Evolutionary conservation across 176 grass and related monocot species (phyloP), one percentile per base, ranked within the genome.

Genomic region (Miscanthus lutarioriparius): DNA sequence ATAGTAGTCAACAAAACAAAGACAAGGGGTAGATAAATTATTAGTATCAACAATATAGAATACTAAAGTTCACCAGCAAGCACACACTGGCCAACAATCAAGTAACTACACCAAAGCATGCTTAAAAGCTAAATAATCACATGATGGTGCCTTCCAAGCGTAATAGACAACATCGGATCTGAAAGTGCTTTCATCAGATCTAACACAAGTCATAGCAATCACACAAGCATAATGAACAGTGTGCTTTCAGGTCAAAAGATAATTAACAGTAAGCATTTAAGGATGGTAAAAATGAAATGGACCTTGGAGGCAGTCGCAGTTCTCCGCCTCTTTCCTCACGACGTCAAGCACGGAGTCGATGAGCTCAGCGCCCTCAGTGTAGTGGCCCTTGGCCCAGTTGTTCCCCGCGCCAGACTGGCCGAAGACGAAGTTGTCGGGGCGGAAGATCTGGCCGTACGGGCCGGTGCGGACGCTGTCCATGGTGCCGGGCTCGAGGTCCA

Each of bases 291-390:
- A 68, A 78, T 22, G 72, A 81, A 81, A 87, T 75, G 15, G 10
- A 96, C 94, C 94, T 93, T 96, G 94, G 16, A 96, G 91, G 78
- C 94, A 96, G 78, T 96, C 94, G 47, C 94, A 96, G 85, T 96
- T 96, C 84, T 96, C 94, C 8, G 94, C 94, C 56, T 96, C 94
- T 74, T 96, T 96, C 74, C 94, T 89, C 12, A 96, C 94, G 8
- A 96, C 94, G 30, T 96, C 94, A 38, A 96, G 89, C 7, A 96
- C 94, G 3, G 91, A 96, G 73, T 96, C 94, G 7, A 96, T 96
- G 26, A 96, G 91, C 89, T 96, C 94, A 26, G 94, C 91, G 0
- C 94, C 94, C 87, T 96, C 91, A 1, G 94, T 96, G 87, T 96
- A 96, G 61, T 96, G 94, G 0, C 94, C 91, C 91, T 96, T 96